Evolutionary conservation across 306 rosid genomes (phyloP), one percentile per base, ranked within the genome.

Genomic region (Gleditsia sinensis): DNA sequence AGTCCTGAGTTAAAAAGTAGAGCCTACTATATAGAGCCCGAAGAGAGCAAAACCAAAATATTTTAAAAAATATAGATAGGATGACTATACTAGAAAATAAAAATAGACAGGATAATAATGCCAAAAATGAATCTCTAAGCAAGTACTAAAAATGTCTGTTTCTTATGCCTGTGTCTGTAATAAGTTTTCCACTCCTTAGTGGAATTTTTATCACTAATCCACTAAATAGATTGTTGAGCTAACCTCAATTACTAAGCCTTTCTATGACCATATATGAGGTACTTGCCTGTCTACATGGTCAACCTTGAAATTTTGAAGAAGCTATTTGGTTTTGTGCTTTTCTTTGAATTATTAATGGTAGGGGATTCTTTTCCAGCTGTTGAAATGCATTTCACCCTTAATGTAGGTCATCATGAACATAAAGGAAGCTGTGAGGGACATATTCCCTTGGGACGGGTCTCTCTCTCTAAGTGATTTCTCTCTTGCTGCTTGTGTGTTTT

Each of bases 401-500:
- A 30, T 68, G 62, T 37, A 80, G 88, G 57, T 56, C 58, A 16
- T 20, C 37, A 85, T 79, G 82, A 75, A 78, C 36, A 6, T 23
- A 2, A 54, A 77, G 62, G 81, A 62, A 59, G 20, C 62, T 57
- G 57, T 20, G 3, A 30, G 24, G 71, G 81, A 79, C 45, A 69
- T 7, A 32, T 49, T 12, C 30, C 71, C 80, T n/a, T 87, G 90
- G 92, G 96, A 81, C 54, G 97, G 97, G 30, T 56, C 88, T 46
- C 84, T 93, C 63, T 81, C 92, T 33, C 45, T 75, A 49, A 75
- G 57, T 75, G 89, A 89, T 9, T 93, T 91, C 85, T 25, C 46
- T 39, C 61, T 40, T 39, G 85, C 96, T 27, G 94, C 96, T 65
- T 71, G 7, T 48, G 79, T 81, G 57, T 91, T 89, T 58, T 48